phyloP scores from a whole-genome alignment of 2,329 filamentous ascomycete genomes.

The Zalaria obscura region DNA sequence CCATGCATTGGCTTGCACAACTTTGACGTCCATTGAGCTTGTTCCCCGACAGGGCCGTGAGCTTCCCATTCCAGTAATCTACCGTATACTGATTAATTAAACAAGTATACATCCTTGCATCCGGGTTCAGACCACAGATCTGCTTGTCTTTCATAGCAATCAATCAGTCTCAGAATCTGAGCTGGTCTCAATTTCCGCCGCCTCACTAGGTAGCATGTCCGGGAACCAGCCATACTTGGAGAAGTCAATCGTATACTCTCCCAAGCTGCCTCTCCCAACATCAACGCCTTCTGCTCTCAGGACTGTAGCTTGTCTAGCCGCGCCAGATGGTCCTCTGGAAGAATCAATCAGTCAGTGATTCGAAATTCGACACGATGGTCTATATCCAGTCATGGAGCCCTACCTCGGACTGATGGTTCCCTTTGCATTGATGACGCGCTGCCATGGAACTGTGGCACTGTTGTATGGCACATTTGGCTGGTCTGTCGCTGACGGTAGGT shows the following conservation, averaged over 20 bases:
- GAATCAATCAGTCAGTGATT: slow-evolving; percentile 8
- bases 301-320: slow-evolving; percentile 30
- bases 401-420: slow-evolving; percentile 77
- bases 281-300: slow-evolving; percentile 33
- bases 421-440: slow-evolving; percentile 79
- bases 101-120: no score
- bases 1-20: no score
- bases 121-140: no score
- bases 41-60: no score
- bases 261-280: slow-evolving; percentile 29
- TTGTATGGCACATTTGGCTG: slow-evolving; percentile 45
- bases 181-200: slow-evolving; percentile 9
- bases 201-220: slow-evolving; percentile 16
- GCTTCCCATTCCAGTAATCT: no score
- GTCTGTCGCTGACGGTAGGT: slow-evolving; percentile 46
- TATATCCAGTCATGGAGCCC: slow-evolving; percentile 75
- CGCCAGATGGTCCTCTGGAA: slow-evolving; percentile 25
- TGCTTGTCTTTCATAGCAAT: no score
- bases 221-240: slow-evolving; percentile 35
- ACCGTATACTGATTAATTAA: no score
- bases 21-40: no score
- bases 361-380: slow-evolving; percentile 71
- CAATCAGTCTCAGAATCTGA: slow-evolving; percentile 1
- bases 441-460: slow-evolving; percentile 75
- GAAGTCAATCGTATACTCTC: slow-evolving; percentile 33